These are phyloP conservation scores for Globisporangium cystogenes DNA, from an alignment of 352 stramenopile genomes.

Conservation along the genomic window DNA sequence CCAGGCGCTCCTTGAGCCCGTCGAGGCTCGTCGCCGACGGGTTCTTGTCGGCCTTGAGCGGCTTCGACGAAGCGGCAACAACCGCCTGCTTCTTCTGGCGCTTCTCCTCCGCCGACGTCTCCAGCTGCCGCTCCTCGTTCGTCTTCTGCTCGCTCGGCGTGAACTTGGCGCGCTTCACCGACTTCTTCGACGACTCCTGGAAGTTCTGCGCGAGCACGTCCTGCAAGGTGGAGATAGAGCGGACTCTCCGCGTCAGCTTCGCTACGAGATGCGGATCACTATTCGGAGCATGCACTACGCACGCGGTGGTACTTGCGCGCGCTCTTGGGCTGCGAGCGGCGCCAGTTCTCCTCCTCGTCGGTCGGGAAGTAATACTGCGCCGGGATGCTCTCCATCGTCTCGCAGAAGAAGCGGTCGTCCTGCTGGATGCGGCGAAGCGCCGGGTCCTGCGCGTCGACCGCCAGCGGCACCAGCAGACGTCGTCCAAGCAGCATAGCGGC, in stretches of 20 bases:
- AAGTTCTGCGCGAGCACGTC: conserved; percentile 50
- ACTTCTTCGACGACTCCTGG: conserved; percentile 53
- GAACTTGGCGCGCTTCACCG: conserved; percentile 70
- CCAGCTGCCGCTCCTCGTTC: conserved; percentile 53
- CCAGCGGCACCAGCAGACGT: conserved; percentile 33
- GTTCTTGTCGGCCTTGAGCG: conserved; percentile 33
- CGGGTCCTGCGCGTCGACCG: conserved; percentile 12
- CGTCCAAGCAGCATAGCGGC: conserved; percentile 43
- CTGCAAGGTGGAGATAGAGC: conserved; percentile 14
- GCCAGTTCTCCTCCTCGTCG: conserved; percentile 72
- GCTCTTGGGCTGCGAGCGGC: conserved; percentile 47
- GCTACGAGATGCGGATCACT: no score
- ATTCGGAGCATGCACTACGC: conserved; percentile 8
- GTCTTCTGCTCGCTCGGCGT: conserved; percentile 53
- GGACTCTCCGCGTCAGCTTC: background rate
- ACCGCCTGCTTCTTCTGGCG: conserved; percentile 31
- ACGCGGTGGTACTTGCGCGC: conserved; percentile 76
- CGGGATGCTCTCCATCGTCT: conserved; percentile 71
- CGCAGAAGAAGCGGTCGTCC: conserved; percentile 71
- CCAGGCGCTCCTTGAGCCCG: conserved; percentile 58
- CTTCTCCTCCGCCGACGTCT: conserved; percentile 40
- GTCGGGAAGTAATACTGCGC: conserved; percentile 74
- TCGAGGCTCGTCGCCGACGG: conserved; percentile 42
- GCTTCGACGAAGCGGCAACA: background rate
- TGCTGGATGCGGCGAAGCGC: conserved; percentile 20